Percentiles rank a stretch among this genome's conserved stretches.
Conservation (phyloP, 345 rosid species). For the Corchorus olitorius region DNA sequence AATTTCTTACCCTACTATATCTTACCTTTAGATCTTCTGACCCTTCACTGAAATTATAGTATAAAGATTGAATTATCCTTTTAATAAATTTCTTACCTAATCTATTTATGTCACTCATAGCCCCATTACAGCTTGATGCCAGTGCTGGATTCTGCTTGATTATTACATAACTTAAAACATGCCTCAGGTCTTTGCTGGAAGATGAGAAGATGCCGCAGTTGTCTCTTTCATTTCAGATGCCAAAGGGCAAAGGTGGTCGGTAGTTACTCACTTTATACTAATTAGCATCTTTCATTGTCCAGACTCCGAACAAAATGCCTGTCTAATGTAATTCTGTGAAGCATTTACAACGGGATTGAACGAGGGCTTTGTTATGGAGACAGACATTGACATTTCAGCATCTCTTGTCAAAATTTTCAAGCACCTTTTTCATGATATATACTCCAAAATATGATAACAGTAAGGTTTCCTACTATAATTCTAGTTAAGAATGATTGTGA, state of each 20-base stretch:
- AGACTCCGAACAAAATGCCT: neutral
- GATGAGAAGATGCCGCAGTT: neutral
- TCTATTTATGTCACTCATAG: too few relatives aligned
- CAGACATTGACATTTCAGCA: neutral
- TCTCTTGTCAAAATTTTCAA: neutral
- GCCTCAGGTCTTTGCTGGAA: too few relatives aligned
- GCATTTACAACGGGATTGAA: slow-evolving; percentile 2
- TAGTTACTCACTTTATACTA: neutral
- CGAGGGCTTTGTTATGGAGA: neutral
- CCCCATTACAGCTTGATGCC: too few relatives aligned
- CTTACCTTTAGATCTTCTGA: too few relatives aligned
- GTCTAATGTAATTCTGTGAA: neutral
- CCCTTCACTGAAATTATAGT: too few relatives aligned
- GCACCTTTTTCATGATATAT: neutral
- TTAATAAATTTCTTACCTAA: too few relatives aligned
- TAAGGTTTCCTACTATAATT: neutral
- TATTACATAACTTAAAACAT: neutral
- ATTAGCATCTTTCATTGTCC: neutral
- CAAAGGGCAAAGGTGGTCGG: neutral
- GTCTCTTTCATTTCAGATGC: neutral
- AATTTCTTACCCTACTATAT: too few relatives aligned
- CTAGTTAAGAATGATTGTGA: too few relatives aligned
- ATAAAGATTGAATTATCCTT: too few relatives aligned
- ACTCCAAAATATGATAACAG: neutral
- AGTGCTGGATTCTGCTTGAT: too few relatives aligned